Evolutionary conservation across 768 basidiomycete species (phyloP).

Genomic region (Boletus pseudopeckii): DNA sequence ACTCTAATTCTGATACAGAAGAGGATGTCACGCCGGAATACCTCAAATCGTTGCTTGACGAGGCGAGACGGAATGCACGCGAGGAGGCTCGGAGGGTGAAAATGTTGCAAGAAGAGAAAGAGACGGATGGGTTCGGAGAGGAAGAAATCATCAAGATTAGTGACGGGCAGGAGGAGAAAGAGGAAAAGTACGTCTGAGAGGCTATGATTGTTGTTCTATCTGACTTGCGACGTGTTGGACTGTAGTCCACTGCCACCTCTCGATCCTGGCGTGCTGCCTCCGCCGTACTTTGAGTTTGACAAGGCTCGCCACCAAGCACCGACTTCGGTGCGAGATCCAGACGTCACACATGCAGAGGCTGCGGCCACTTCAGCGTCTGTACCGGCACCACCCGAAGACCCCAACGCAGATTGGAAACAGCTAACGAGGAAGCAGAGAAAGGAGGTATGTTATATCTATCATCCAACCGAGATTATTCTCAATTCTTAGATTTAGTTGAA

Average conservation of each 20-base stretch:
- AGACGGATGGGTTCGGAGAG: slow-evolving; percentile 38
- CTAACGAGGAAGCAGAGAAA: slow-evolving; percentile 72
- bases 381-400: slow-evolving; percentile 62
- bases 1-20: slow-evolving; percentile 35
- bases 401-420: slow-evolving; percentile 60
- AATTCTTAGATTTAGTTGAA: slow-evolving; percentile 45
- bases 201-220: neutral
- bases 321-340: slow-evolving; percentile 56
- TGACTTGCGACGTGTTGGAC: neutral
- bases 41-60: slow-evolving; percentile 59
- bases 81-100: slow-evolving; percentile 28
- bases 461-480: neutral
- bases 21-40: slow-evolving; percentile 55
- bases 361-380: slow-evolving; percentile 45
- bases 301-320: slow-evolving; percentile 42
- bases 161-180: slow-evolving; percentile 31
- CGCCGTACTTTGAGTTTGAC: slow-evolving; percentile 59
- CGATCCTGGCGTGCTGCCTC: slow-evolving; percentile 63
- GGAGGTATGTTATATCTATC: slow-evolving; percentile 44
- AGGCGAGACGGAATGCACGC: slow-evolving; percentile 51
- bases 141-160: slow-evolving; percentile 52
- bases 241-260: slow-evolving; percentile 57
- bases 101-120: slow-evolving; percentile 24
- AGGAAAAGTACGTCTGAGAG: slow-evolving; percentile 31
- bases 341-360: slow-evolving; percentile 49